Percentiles rank a stretch among this genome's conserved stretches.
Conservation (phyloP, 2,329 filamentous ascomycete genomes). For the Thielaviopsis ethacetica region DNA sequence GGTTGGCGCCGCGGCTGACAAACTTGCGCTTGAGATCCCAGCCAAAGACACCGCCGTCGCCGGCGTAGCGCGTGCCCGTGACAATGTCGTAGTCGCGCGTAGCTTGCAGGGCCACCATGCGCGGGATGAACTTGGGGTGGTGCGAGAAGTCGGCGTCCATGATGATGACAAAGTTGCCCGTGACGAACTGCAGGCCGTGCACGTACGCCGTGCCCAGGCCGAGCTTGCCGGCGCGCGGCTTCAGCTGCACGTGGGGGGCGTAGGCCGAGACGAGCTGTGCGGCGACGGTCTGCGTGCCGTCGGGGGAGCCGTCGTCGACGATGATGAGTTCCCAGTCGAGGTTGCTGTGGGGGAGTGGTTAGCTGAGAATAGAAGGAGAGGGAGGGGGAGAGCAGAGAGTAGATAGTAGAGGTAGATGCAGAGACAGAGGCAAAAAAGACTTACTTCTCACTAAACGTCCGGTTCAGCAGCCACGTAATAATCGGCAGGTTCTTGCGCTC, state of each 20-base stretch:
- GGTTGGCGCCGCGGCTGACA: conserved; percentile 73
- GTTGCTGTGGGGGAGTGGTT: conserved; percentile 37
- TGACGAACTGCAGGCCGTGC: conserved; percentile 77
- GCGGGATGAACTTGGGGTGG: conserved; percentile 96
- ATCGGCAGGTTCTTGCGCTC: conserved; percentile 95
- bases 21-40: conserved; percentile 91
- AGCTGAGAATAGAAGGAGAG: not conserved
- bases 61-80: conserved; percentile 86
- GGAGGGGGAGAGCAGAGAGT: not conserved
- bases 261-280: conserved; percentile 81
- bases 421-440: conserved; percentile 16
- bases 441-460: conserved; percentile 78
- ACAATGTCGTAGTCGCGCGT: conserved; percentile 80
- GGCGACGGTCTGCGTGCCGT: conserved; percentile 83
- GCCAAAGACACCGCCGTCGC: conserved; percentile 76
- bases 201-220: conserved; percentile 96
- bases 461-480: conserved; percentile 83
- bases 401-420: no score
- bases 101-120: conserved; percentile 76
- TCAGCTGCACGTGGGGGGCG: conserved; percentile 61
- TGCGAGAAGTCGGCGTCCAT: conserved; percentile 99
- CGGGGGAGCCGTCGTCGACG: conserved; percentile 93
- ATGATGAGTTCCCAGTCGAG: conserved; percentile 96
- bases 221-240: conserved; percentile 83
- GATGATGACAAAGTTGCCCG: conserved; percentile 94